Conservation (phyloP, 2,329 filamentous ascomycete genomes). For the Parastagonospora avenae region DNA sequence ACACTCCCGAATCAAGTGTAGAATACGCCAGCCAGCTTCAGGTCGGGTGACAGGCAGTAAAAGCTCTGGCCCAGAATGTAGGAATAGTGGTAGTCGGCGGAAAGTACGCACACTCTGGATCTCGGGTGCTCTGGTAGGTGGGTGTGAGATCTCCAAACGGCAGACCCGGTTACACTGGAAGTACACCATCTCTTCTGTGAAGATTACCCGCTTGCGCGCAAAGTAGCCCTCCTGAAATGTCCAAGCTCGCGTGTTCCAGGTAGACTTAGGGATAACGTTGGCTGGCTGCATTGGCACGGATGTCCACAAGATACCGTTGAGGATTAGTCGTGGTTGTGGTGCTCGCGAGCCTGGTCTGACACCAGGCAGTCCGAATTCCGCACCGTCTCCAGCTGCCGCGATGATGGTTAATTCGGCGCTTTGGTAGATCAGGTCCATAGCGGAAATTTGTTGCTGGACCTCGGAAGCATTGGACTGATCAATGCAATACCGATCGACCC, state of each 20-base stretch:
- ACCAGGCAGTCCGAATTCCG: conserved; percentile 2
- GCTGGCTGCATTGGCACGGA: not conserved
- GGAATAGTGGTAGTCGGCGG: no score
- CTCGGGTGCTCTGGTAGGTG: no score
- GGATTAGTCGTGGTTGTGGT: not conserved
- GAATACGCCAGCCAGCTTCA: no score
- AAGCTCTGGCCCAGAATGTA: no score
- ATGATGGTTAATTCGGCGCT: conserved; percentile 9
- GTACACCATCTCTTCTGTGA: not conserved
- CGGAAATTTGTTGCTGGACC: not conserved
- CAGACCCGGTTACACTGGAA: not conserved
- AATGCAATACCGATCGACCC: conserved; percentile 5
- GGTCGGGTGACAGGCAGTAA: no score
- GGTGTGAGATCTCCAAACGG: no score
- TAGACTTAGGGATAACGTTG: not conserved
- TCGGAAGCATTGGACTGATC: not conserved
- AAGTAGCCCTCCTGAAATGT: conserved; percentile 2
- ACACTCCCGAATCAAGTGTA: no score
- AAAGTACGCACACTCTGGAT: no score
- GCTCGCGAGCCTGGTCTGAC: not conserved
- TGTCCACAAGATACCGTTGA: not conserved
- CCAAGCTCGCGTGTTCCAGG: not conserved
- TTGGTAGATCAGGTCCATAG: conserved; percentile 13
- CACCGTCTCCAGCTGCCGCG: conserved; percentile 3
- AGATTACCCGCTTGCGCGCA: not conserved